Percentiles rank a stretch among this genome's conserved stretches.
These are phyloP conservation scores for Ophiostoma montium DNA, from an alignment of 2,329 filamentous ascomycete genomes.

Conservation along the genomic window DNA sequence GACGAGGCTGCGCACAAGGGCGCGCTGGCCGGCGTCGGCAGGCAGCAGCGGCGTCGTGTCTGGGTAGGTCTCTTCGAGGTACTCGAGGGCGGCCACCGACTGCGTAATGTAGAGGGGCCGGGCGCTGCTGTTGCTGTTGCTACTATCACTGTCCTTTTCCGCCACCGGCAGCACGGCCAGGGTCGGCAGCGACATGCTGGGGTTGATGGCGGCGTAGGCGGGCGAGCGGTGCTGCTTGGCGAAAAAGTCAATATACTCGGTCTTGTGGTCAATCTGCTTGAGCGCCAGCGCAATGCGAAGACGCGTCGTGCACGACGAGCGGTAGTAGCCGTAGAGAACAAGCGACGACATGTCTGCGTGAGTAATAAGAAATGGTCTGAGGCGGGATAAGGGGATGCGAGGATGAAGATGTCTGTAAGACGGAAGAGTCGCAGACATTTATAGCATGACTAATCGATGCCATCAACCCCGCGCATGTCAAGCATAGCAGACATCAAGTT, in stretches of 20 bases:
- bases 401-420: too few relatives aligned
- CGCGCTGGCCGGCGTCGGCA: conserved; percentile 27
- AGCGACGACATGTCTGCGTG: conserved; percentile 6
- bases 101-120: conserved; percentile 16
- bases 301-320: conserved; percentile 48
- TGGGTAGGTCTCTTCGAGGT: conserved; percentile 41
- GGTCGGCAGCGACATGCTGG: conserved; percentile 39
- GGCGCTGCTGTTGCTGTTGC: too few relatives aligned
- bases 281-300: conserved; percentile 44
- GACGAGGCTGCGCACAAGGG: conserved; percentile 37
- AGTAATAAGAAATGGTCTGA: too few relatives aligned
- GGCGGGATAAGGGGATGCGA: too few relatives aligned
- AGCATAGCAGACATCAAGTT: too few relatives aligned
- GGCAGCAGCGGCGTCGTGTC: conserved; percentile 29
- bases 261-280: conserved; percentile 35
- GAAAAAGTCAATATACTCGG: conserved; percentile 37
- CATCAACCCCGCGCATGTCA: too few relatives aligned
- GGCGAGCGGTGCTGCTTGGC: conserved; percentile 34
- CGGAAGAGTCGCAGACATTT: too few relatives aligned
- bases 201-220: conserved; percentile 34
- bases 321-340: conserved; percentile 44
- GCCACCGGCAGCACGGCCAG: conserved; percentile 24
- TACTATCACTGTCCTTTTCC: conserved; percentile 10
- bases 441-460: too few relatives aligned
- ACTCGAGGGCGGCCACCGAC: conserved; percentile 47